Percentiles rank a stretch among this genome's conserved stretches.
Evolutionary conservation across 345 rosid species (phyloP).

Genomic region (Brassica juncea): DNA sequence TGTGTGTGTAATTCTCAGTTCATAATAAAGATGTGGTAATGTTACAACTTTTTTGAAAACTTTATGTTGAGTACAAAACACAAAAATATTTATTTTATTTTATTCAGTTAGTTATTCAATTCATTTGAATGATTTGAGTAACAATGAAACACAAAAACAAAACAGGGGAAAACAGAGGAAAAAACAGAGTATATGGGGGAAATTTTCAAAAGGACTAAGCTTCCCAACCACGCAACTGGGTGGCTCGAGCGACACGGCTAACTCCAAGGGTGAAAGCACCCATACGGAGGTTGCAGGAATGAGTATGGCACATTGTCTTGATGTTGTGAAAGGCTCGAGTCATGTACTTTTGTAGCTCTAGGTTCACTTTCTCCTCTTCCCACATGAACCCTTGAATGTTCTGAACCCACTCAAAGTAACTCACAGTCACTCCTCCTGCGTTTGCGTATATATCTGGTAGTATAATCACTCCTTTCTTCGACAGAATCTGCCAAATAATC

Average conservation of each 20-base stretch:
- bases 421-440: slow-evolving; percentile 97
- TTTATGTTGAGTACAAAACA: no score
- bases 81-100: not conserved
- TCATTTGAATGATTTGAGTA: not conserved
- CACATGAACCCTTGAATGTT: slow-evolving; percentile 99
- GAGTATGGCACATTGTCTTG: slow-evolving; percentile 84
- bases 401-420: slow-evolving; percentile 99
- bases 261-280: slow-evolving; percentile 99
- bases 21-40: not conserved
- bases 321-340: slow-evolving; percentile 77
- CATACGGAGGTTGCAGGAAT: slow-evolving; percentile 91
- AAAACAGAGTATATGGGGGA: not conserved
- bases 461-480: slow-evolving; percentile 84
- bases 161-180: not conserved
- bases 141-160: not conserved
- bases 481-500: slow-evolving; percentile 62
- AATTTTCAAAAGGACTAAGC: slow-evolving; percentile 43
- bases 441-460: slow-evolving; percentile 99
- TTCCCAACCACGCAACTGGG: slow-evolving; percentile 92
- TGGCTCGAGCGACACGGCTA: slow-evolving; percentile 92
- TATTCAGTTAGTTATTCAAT: not conserved
- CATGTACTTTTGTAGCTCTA: slow-evolving; percentile 82
- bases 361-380: slow-evolving; percentile 90
- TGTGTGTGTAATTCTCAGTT: not conserved
- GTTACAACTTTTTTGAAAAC: no score